A percentile compares a stretch with the other conserved stretches of the same genome.
Evolutionary conservation across 352 stramenopile genomes (phyloP).

Genomic region (Pythium scleroteichum): DNA sequence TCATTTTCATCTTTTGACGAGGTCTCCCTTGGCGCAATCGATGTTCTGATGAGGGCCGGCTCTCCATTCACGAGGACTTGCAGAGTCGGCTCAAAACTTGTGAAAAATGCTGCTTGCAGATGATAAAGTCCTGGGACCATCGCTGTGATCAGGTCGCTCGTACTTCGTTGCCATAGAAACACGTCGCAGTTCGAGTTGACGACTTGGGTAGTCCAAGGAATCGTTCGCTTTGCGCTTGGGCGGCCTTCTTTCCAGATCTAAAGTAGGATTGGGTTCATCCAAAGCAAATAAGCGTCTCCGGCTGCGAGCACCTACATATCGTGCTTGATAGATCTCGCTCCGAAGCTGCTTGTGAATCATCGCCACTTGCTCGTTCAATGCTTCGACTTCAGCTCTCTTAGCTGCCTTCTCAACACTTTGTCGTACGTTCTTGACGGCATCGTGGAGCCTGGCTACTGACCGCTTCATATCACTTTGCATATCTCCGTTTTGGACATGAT

Average conservation of each 20-base stretch:
- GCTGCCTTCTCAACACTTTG: constrained; percentile 22
- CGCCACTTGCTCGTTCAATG: constrained; percentile 44
- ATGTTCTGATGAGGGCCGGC: constrained; percentile 33
- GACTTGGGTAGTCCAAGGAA: constrained; percentile 65
- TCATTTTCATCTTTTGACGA: not conserved
- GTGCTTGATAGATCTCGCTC: constrained; percentile 73
- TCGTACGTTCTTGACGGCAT: constrained; percentile 22
- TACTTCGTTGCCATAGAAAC: constrained; percentile 61
- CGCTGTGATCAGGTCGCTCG: constrained; percentile 44
- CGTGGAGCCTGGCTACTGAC: constrained; percentile 17
- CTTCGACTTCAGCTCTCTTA: constrained; percentile 30
- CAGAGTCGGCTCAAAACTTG: constrained; percentile 47
- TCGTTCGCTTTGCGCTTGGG: constrained; percentile 50
- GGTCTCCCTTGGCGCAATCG: not conserved
- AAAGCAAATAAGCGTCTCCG: too few relatives aligned
- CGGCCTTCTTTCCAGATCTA: constrained; percentile 75
- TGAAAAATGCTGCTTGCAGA: constrained; percentile 74
- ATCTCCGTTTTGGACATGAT: not conserved
- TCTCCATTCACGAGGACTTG: constrained; percentile 69
- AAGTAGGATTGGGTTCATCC: not conserved
- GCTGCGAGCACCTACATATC: constrained; percentile 50
- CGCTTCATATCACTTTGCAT: constrained; percentile 12
- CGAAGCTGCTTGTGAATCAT: constrained; percentile 53
- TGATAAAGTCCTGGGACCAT: constrained; percentile 69
- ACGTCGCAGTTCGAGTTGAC: constrained; percentile 71